Conservation (phyloP, 306 rosid species). For the Castanopsis chinensis region DNA sequence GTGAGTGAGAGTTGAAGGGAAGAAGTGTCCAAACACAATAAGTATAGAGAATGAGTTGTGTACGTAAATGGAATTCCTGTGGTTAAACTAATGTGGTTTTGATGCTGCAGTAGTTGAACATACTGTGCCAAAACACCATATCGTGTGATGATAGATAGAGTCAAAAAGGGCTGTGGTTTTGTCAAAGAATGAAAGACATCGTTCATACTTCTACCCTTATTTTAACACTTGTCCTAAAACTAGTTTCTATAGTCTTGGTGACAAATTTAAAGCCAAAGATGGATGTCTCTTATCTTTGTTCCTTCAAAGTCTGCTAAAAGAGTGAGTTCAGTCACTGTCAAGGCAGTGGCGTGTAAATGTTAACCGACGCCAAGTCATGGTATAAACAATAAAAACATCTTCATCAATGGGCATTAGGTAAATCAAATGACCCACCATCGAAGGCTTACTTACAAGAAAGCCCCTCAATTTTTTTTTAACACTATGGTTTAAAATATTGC, state of each 20-base stretch:
- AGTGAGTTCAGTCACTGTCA: neutral
- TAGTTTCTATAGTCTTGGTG: no score
- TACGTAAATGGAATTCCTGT: slow-evolving; percentile 14
- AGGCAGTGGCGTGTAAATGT: neutral
- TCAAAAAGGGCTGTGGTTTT: neutral
- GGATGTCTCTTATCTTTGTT: neutral
- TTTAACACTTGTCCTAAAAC: neutral
- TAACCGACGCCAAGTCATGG: neutral
- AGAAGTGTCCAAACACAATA: neutral
- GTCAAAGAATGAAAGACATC: neutral
- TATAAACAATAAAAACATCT: neutral
- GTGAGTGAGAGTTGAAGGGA: slow-evolving; percentile 8
- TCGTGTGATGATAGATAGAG: neutral
- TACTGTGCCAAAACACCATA: no score
- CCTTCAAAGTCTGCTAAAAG: neutral
- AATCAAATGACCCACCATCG: neutral
- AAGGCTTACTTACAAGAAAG: neutral
- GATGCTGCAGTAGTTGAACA: neutral
- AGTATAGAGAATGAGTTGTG: neutral
- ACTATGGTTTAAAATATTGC: neutral
- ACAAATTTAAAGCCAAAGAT: no score
- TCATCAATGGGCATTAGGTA: neutral
- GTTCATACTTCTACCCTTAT: neutral
- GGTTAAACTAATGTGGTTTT: neutral
- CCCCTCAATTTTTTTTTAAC: no score